Evolutionary conservation across 306 rosid species (phyloP).

Genomic region (Sophora flavescens): DNA sequence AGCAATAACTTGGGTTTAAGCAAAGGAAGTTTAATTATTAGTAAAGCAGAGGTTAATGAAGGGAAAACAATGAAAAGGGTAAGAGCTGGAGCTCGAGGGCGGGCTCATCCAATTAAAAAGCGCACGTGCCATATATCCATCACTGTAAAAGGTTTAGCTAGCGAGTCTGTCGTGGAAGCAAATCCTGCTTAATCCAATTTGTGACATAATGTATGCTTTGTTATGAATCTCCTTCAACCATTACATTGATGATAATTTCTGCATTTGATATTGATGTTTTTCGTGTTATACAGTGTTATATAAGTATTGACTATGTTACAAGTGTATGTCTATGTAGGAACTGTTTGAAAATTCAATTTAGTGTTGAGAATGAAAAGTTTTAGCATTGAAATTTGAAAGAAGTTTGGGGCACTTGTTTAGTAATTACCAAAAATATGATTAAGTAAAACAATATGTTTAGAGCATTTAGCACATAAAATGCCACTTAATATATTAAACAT

Average conservation of each 20-base stretch:
- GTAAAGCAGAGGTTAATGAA: conserved; percentile 61
- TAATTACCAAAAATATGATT: no score
- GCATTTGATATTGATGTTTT: conserved; percentile 46
- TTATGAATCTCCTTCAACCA: not conserved
- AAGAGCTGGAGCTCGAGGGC: conserved; percentile 55
- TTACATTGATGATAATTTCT: conserved; percentile 30
- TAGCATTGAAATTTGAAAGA: not conserved
- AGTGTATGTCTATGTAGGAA: conserved; percentile 13
- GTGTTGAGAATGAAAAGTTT: conserved; percentile 18
- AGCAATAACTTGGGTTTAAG: conserved; percentile 59
- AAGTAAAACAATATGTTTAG: no score
- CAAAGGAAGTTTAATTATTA: conserved; percentile 56
- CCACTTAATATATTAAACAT: no score
- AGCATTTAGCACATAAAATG: no score
- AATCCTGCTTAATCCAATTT: conserved; percentile 46
- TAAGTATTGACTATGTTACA: conserved; percentile 8
- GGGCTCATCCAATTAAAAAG: conserved; percentile 46
- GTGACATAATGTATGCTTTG: conserved; percentile 16
- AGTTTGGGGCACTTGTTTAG: no score
- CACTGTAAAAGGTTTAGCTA: conserved; percentile 53
- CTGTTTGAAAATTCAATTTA: conserved; percentile 6
- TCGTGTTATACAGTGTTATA: conserved; percentile 18
- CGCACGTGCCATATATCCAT: conserved; percentile 61
- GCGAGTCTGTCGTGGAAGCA: conserved; percentile 45
- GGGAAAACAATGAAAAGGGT: conserved; percentile 57